phyloP scores from a whole-genome alignment of 2,329 filamentous ascomycete species.

The Sporothrix inflata region DNA sequence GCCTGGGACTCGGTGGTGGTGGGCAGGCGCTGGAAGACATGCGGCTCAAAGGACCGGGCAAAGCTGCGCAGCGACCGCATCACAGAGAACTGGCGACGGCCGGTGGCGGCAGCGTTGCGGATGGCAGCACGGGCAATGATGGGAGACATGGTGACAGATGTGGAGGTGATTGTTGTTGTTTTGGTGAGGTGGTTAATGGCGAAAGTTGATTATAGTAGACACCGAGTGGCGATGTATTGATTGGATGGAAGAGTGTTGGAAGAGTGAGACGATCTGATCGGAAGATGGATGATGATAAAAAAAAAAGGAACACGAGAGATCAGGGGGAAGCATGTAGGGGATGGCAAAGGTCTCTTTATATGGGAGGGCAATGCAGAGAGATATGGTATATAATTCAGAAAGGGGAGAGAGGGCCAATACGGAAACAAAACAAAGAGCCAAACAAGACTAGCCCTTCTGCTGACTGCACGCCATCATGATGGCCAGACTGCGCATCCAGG shows the following conservation, averaged over 20 bases:
- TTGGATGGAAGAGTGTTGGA: not conserved
- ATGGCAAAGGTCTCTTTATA: constrained; percentile 17
- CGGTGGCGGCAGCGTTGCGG: constrained; percentile 35
- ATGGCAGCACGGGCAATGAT: constrained; percentile 43
- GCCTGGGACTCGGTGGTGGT: constrained; percentile 37
- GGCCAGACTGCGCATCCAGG: not conserved
- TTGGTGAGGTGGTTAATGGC: not conserved
- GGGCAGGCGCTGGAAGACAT: constrained; percentile 46
- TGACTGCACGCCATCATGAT: constrained; percentile 21
- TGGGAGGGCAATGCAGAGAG: not conserved
- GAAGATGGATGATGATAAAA: constrained; percentile 24
- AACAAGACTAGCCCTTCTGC: not conserved
- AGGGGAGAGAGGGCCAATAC: not conserved
- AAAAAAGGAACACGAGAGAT: constrained; percentile 2
- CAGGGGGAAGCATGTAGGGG: not conserved
- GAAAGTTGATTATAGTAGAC: not conserved
- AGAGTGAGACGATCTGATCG: constrained; percentile 14
- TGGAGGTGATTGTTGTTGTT: constrained; percentile 21
- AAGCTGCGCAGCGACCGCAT: constrained; percentile 43
- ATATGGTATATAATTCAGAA: not conserved
- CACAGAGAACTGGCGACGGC: constrained; percentile 44
- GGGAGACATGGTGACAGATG: constrained; percentile 40
- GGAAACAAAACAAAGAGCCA: not conserved
- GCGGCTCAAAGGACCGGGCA: constrained; percentile 45
- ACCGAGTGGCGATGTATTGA: constrained; percentile 13